phyloP scores from a whole-genome alignment of 1,284 basidiomycete genomes.

The Cutaneotrichosporon daszewskae region DNA sequence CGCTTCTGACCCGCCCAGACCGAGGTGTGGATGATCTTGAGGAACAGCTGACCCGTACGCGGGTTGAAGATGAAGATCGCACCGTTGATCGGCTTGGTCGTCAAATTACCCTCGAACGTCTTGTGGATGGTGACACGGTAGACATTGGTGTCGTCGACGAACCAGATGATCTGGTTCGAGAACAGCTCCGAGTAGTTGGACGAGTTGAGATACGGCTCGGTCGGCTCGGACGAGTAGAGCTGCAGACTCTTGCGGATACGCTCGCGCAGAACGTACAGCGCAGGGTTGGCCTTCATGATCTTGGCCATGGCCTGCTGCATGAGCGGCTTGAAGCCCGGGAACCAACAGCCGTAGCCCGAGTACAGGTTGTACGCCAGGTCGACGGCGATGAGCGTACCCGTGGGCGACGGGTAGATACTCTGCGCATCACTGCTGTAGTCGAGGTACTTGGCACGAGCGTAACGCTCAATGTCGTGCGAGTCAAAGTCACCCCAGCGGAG shows the following conservation, averaged over 20 bases:
- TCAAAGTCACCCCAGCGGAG: constrained; percentile 99
- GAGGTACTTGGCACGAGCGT: constrained; percentile 96
- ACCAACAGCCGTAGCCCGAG: constrained; percentile 99
- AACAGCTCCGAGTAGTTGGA: constrained; percentile 92
- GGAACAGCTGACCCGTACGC: constrained; percentile 93
- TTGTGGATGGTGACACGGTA: constrained; percentile 99
- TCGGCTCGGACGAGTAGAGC: constrained; percentile 97
- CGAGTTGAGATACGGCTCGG: constrained; percentile 91
- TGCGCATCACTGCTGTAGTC: constrained; percentile 77
- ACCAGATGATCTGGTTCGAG: constrained; percentile 99
- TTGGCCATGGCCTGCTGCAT: constrained; percentile 99
- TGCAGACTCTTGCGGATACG: constrained; percentile 98
- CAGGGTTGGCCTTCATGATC: constrained; percentile 80
- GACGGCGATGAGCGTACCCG: constrained; percentile 97
- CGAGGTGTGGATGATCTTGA: constrained; percentile 99
- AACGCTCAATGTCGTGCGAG: constrained; percentile 95
- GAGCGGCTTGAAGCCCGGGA: constrained; percentile 96
- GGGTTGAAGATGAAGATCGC: constrained; percentile 99
- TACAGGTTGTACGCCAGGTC: constrained; percentile 95
- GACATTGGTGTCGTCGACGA: constrained; percentile 98
- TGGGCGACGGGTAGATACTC: constrained; percentile 97
- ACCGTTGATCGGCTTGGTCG: constrained; percentile 99
- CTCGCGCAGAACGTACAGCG: constrained; percentile 95
- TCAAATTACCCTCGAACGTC: constrained; percentile 99
- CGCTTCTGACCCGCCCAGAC: constrained; percentile 99